Evolutionary conservation across 805 yeast species (phyloP).

Genomic region (Hanseniaspora lindneri): DNA sequence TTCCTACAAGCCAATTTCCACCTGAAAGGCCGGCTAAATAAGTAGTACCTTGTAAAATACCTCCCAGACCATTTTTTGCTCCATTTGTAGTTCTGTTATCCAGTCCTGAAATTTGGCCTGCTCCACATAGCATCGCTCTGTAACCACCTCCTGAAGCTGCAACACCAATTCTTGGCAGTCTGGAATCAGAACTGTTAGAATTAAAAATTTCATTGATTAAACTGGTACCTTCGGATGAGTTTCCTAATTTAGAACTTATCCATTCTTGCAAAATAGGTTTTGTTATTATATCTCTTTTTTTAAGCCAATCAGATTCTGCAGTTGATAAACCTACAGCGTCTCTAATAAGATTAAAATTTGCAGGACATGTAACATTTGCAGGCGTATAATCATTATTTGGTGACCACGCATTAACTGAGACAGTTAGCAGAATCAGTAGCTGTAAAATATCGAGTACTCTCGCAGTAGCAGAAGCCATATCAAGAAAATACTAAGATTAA

Average conservation of each 20-base stretch:
- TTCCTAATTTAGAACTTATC: conserved; percentile 32
- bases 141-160: conserved; percentile 80
- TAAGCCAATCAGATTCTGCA: conserved; percentile 43
- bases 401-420: conserved; percentile 33
- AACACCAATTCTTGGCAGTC: conserved; percentile 36
- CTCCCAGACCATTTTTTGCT: conserved; percentile 52
- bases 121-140: conserved; percentile 74
- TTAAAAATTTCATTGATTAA: conserved; percentile 8
- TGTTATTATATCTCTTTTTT: conserved; percentile 37
- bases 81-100: conserved; percentile 58
- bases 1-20: conserved; percentile 70
- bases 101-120: conserved; percentile 70
- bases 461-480: too few relatives aligned
- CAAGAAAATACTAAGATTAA: too few relatives aligned
- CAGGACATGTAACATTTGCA: conserved; percentile 45
- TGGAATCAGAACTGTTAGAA: conserved; percentile 23
- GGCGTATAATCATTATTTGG: conserved; percentile 55
- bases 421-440: neutral
- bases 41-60: conserved; percentile 56
- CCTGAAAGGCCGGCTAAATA: conserved; percentile 74
- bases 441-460: too few relatives aligned
- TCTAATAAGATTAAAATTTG: conserved; percentile 33
- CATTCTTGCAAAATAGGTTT: conserved; percentile 37
- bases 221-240: conserved; percentile 20
- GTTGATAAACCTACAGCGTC: conserved; percentile 37